Percentiles rank a stretch among this genome's conserved stretches.
These are phyloP conservation scores for Gyromitra esculenta DNA, from an alignment of 2,329 filamentous ascomycete genomes.

Conservation along the genomic window DNA sequence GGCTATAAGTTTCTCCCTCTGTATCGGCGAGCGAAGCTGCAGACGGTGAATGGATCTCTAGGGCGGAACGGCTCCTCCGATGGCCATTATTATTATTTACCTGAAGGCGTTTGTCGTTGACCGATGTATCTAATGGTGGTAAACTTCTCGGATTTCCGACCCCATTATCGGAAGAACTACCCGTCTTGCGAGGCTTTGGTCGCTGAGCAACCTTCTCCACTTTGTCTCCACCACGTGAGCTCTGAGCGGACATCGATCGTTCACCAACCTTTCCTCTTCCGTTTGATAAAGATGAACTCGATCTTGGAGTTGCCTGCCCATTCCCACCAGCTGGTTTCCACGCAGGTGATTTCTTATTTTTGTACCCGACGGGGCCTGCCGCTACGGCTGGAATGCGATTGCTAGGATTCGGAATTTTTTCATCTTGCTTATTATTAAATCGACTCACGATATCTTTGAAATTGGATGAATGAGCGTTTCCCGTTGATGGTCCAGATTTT, in stretches of 20 bases:
- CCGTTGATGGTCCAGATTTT: conserved; percentile 29
- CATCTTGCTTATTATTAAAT: conserved; percentile 55
- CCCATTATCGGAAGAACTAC: conserved; percentile 25
- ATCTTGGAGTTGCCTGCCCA: conserved; percentile 30
- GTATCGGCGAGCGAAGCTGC: conserved; percentile 55
- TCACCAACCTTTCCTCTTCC: conserved; percentile 39
- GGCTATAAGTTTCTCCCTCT: conserved; percentile 43
- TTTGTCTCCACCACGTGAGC: conserved; percentile 9
- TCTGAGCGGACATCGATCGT: conserved; percentile 40
- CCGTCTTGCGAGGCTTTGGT: conserved; percentile 29
- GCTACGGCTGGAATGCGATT: conserved; percentile 54
- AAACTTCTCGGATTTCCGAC: conserved; percentile 34
- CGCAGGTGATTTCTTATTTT: conserved; percentile 47
- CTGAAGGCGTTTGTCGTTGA: conserved; percentile 37
- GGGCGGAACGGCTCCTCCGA: conserved; percentile 52
- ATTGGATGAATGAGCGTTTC: conserved; percentile 49
- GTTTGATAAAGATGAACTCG: conserved; percentile 23
- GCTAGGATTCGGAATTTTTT: conserved; percentile 55
- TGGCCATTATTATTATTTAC: conserved; percentile 34
- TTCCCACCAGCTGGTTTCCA: conserved; percentile 53
- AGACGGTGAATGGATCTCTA: conserved; percentile 53
- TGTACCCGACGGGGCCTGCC: conserved; percentile 38
- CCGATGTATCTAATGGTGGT: conserved; percentile 51
- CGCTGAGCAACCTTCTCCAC: conserved; percentile 24
- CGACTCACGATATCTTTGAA: conserved; percentile 56